A percentile compares a stretch with the other conserved stretches of the same genome.
Conservation (phyloP, 2,329 filamentous ascomycete species). For the Diaporthe amygdali region DNA sequence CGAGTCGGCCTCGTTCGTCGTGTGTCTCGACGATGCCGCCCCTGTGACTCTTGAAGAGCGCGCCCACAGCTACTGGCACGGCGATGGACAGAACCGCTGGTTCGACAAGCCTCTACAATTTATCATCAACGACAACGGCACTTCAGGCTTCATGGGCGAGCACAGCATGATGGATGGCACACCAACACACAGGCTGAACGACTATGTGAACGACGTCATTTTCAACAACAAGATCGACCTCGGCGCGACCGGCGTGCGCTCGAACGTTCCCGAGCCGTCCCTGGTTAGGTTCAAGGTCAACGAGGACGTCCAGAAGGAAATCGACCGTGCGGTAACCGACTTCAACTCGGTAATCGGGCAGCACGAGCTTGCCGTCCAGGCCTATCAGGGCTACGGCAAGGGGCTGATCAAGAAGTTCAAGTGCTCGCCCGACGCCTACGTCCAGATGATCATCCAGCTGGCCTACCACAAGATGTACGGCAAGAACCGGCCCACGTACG, state of each 20-base stretch:
- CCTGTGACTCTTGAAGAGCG: constrained; percentile 96
- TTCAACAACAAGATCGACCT: constrained; percentile 95
- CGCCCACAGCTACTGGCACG: constrained; percentile 96
- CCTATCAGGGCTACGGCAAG: constrained; percentile 97
- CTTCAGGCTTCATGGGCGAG: constrained; percentile 96
- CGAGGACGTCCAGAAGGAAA: constrained; percentile 74
- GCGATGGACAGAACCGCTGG: constrained; percentile 94
- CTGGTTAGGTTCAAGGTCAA: constrained; percentile 80
- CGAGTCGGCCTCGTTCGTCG: constrained; percentile 86
- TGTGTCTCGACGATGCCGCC: constrained; percentile 90
- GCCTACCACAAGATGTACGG: constrained; percentile 99
- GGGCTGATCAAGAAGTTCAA: constrained; percentile 99
- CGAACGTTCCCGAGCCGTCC: constrained; percentile 81
- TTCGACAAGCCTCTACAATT: constrained; percentile 98
- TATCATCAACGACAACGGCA: constrained; percentile 97
- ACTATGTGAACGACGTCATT: constrained; percentile 90
- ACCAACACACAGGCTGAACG: constrained; percentile 94
- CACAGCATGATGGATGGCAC: constrained; percentile 99
- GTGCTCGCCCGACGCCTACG: constrained; percentile 95
- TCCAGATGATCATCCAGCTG: constrained; percentile 98
- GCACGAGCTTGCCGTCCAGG: constrained; percentile 92
- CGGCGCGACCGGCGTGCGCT: constrained; percentile 76
- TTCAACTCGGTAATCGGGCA: constrained; percentile 82
- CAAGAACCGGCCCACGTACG: constrained; percentile 96
- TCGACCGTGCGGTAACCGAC: constrained; percentile 78